Evolutionary conservation across 257 asterid species (phyloP), one percentile per base, ranked within the genome.

Genomic region (Mitragyna speciosa): DNA sequence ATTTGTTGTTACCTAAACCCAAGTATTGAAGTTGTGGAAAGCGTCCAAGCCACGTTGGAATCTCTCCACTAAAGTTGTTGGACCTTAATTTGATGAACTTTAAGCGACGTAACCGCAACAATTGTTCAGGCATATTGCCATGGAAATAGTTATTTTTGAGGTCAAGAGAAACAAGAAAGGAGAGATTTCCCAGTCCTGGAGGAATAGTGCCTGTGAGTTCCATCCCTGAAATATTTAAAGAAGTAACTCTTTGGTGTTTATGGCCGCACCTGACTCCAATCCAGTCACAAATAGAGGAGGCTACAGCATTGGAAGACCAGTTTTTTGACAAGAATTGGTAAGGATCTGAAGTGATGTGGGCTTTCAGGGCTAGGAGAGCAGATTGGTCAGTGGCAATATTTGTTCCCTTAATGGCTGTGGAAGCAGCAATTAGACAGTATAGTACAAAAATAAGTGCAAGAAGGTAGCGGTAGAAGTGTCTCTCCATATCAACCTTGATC

Each of bases 11-110:
- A 5, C 1, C 33, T 2, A 71, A 39, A 71, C 0, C 5, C 75
- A 71, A 45, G 58, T 0, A 2, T 5, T n/a, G 75, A 14, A 71
- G 75, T 24, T 71, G 6, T 1, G 75, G 58, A 43, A 59, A 59
- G 66, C 2, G 54, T 7, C 75, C 59, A 71, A 71, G 4, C 75
- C 59, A 45, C 14, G 67, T 86, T 79, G 75, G 75, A 47, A 71
- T 9, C 49, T 16, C 9, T 45, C 75, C 75, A 20, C 30, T 39
- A 7, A 69, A 69, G 30, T 41, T 69, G 73, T 69, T 69, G 1
- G 12, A 9, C 17, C 39, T 6, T 9, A 86, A 41, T 24, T 49
- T 6, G 2, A 86, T 56, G 26, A 26, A 16, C 41, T 74, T 73
- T 64, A 83, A 7, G 19, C 86, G 6, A 7, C 45, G 75, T 9